Conservation (phyloP, 2,329 filamentous ascomycete species). For the Trichoderma guizhouense region DNA sequence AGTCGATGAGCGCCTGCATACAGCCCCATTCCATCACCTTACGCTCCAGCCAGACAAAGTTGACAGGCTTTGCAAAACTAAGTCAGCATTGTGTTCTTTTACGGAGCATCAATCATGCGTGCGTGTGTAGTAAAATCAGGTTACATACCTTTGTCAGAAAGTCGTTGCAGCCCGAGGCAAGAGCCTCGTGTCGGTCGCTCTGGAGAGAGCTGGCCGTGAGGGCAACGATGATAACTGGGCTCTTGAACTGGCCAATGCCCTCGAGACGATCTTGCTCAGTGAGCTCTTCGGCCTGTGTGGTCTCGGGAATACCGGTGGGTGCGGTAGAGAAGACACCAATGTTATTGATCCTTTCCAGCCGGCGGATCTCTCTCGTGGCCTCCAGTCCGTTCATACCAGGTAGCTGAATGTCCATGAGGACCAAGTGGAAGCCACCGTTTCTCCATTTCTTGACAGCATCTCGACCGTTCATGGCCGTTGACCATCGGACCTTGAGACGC, state of each 20-base stretch:
- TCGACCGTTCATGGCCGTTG: constrained; percentile 92
- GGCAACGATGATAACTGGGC: constrained; percentile 95
- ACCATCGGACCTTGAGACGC: constrained; percentile 90
- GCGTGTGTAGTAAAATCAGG: background rate
- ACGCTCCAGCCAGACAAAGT: constrained; percentile 93
- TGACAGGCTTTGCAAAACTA: constrained; percentile 67
- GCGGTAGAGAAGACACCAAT: constrained; percentile 82
- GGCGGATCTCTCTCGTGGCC: constrained; percentile 88
- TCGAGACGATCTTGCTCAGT: constrained; percentile 66
- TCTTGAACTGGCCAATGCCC: constrained; percentile 77
- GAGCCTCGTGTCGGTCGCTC: constrained; percentile 89
- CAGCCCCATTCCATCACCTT: constrained; percentile 99
- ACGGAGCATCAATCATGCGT: background rate
- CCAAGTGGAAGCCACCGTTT: constrained; percentile 86
- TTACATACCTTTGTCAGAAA: constrained; percentile 86
- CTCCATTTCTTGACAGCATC: constrained; percentile 95
- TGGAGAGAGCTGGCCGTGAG: constrained; percentile 92
- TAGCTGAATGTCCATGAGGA: constrained; percentile 97
- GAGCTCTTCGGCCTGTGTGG: constrained; percentile 40
- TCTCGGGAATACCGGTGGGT: constrained; percentile 51
- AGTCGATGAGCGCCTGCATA: constrained; percentile 98
- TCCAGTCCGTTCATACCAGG: constrained; percentile 95
- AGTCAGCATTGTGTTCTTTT: background rate
- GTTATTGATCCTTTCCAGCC: constrained; percentile 83
- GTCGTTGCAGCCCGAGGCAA: constrained; percentile 95